Base-by-base conservation (phyloP, 2,329 filamentous ascomycete genomes). In the Diaporthe citriasiana region DNA sequence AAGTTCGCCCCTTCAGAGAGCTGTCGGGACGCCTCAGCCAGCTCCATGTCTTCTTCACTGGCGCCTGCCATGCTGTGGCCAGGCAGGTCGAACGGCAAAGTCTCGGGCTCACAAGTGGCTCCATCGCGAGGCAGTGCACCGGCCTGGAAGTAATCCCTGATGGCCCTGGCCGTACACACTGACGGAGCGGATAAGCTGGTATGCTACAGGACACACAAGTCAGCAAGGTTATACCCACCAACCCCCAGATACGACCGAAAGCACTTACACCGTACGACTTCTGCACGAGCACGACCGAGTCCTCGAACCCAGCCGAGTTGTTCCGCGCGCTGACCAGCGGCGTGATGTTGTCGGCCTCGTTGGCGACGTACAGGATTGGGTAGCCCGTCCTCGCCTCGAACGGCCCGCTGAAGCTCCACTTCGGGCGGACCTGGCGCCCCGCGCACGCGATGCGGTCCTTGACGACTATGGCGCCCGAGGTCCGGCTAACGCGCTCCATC, bases 251-350 rank as follows among this genome's bases (percentile, higher is more conserved):
- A 17, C 6, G 25, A 27, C 0, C n/a, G n/a, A 19, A 19, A 12
- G 7, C 13, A 80, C 85, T 80, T 82, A 87, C 87, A 6, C 88
- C 88, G 53, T 86, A 89, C 0, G 85, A 85, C 57, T 89, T 85
- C 76, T 88, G 87, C 17, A 85, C 82, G 35, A 89, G 78, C 8
- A 89, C 80, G 0, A 83, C 82, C 0, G 87, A 88, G 19, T 82
- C 83, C 0, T 82, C 82, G 68, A 89, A 89, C 0, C 83, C 81
- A 3, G 79, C 80, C 22, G 80, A 84, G 80, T 86, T 86, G 73
- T 84, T 86, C n/a, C 81, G 74, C 6, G 84, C 80, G 79, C 86
- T 82, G 73, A 82, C 68, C 50, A 85, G 76, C 7, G 87, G 87
- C 35, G 87, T 88, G 15, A 87, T 84, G 17, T 87, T 87, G 72